Conservation (phyloP, 495 filamentous ascomycete species). For the Neurospora tetrasperma region DNA sequence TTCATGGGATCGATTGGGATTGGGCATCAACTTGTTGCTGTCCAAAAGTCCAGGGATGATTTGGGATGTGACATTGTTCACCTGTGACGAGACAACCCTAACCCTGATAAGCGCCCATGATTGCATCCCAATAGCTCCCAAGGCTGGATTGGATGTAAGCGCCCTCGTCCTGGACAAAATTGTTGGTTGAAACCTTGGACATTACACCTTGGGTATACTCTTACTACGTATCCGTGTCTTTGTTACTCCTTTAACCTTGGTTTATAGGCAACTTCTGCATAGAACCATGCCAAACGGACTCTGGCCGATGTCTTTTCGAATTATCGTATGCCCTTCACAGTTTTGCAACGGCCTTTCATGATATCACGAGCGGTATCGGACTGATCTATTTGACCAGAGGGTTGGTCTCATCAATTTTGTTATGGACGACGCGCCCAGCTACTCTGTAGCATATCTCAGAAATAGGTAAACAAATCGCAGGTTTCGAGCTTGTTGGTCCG, state of each 20-base stretch:
- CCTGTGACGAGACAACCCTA: neutral
- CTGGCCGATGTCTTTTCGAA: no score
- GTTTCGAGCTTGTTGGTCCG: neutral
- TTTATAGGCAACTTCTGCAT: no score
- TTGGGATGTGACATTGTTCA: neutral
- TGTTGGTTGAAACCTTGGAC: no score
- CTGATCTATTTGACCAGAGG: no score
- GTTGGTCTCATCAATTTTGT: no score
- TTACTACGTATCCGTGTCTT: no score
- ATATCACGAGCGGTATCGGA: no score
- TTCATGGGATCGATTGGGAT: neutral
- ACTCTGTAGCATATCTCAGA: neutral
- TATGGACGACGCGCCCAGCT: neutral
- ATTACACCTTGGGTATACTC: no score
- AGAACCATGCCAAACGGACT: no score
- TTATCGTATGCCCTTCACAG: no score
- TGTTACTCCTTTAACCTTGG: no score
- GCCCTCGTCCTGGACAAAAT: neutral
- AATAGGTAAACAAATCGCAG: neutral
- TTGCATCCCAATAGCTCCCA: neutral
- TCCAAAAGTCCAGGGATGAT: neutral
- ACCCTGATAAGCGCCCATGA: neutral
- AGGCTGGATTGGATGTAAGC: neutral
- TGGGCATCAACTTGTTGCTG: neutral
- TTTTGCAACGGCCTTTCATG: no score